These are phyloP conservation scores for Chenopodium formosanum DNA, from an alignment of 148 eudicot species.

Conservation along the genomic window DNA sequence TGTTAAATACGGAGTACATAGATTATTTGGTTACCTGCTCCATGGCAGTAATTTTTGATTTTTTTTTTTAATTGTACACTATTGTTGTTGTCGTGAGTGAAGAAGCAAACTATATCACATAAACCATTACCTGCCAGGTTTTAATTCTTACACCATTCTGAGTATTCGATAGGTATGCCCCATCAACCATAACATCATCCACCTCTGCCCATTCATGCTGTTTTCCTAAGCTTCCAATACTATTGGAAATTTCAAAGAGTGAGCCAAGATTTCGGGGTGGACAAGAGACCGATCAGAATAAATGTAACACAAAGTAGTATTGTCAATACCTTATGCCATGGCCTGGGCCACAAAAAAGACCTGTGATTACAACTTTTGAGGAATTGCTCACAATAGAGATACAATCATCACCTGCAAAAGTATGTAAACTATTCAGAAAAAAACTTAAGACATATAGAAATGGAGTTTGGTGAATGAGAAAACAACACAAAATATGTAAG, in stretches of 20 bases:
- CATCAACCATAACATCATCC: slow-evolving; percentile 54
- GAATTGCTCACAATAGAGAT: slow-evolving; percentile 81
- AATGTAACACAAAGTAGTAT: neutral
- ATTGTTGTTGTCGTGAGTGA: neutral
- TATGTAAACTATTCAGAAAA: neutral
- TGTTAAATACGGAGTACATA: neutral
- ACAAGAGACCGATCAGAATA: neutral
- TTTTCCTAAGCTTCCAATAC: slow-evolving; percentile 93
- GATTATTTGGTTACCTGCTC: neutral
- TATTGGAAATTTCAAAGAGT: slow-evolving; percentile 19
- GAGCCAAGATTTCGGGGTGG: neutral
- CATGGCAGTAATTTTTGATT: neutral
- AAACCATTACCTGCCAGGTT: slow-evolving; percentile 84
- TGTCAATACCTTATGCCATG: slow-evolving; percentile 85
- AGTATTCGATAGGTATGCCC: slow-evolving; percentile 62
- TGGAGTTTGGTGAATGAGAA: neutral
- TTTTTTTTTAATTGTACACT: neutral
- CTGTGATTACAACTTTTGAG: slow-evolving; percentile 47
- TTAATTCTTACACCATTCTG: slow-evolving; percentile 87
- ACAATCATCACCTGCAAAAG: slow-evolving; percentile 85
- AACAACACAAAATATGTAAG: neutral
- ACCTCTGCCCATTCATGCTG: slow-evolving; percentile 48
- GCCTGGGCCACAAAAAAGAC: slow-evolving; percentile 75
- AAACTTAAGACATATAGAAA: neutral
- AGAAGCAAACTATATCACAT: neutral